Evolutionary conservation across 768 basidiomycete species (phyloP), one percentile per base, ranked within the genome.

Genomic region (Tricholoma sp.): DNA sequence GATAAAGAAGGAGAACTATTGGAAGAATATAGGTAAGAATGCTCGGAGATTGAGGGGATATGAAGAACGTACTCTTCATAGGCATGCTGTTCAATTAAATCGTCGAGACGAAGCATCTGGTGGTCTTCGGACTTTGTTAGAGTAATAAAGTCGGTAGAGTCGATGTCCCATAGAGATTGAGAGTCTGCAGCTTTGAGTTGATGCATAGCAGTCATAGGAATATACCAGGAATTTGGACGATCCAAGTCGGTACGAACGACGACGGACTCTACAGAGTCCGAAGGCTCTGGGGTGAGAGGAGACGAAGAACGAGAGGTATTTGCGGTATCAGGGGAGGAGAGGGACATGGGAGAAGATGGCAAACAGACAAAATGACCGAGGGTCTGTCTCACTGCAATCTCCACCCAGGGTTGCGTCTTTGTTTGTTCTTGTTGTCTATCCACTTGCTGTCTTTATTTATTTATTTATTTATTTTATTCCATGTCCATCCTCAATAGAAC

Each of bases 71-170:
- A 91, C 88, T 89, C 87, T 60, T 88, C 86, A 68, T 87, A 91
- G 32, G 82, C 85, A 63, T 85, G 80, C 58, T 84, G 82, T 63
- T 89, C 84, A 53, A 91, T 80, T 48, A 91, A 73, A 65, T 91
- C 89, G 63, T 88, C 85, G 41, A 91, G 72, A 41, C 79, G 75
- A 59, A 90, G 80, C 72, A 88, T 87, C 52, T 72, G 71, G 20
- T 79, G 74, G 48, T 77, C 75, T 36, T 80, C 84, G 50, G 74
- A 67, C 64, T 84, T 83, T 57, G 72, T 71, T 12, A 73, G 66
- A 17, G 73, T 57, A 44, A 72, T 62, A 54, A 73, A 74, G 31
- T 72, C 68, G 24, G 72, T 55, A 32, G 69, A 66, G 59, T 78
- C 76, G 31, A 69, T 65, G 48, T 75, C 73, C 82, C 81, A 83